Percentiles rank a stretch among this genome's conserved stretches.
These are phyloP conservation scores for Rhizopogon salebrosus DNA, from an alignment of 768 basidiomycete species.

Conservation along the genomic window DNA sequence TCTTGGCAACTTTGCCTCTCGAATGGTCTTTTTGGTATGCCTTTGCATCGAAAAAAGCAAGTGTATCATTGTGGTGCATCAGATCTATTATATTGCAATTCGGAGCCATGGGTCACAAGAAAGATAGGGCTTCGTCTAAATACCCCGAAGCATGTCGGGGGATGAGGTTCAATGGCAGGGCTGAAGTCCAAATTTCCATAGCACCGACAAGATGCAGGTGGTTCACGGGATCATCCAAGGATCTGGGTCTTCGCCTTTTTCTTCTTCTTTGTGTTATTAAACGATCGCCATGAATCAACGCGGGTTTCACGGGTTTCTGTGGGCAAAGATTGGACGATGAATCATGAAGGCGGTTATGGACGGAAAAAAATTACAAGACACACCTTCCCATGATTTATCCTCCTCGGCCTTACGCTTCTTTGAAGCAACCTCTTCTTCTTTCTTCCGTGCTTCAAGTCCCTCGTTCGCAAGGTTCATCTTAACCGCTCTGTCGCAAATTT, in stretches of 20 bases:
- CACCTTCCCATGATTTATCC: slow-evolving; percentile 88
- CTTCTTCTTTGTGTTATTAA: slow-evolving; percentile 73
- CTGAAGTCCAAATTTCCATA: neutral
- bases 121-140: neutral
- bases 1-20: neutral
- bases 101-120: neutral
- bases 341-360: neutral
- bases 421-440: slow-evolving; percentile 75
- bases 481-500: slow-evolving; percentile 52
- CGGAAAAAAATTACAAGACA: slow-evolving; percentile 5
- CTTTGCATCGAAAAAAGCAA: neutral
- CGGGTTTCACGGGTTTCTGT: slow-evolving; percentile 55
- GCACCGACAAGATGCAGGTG: neutral
- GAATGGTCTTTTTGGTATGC: too few species aligned
- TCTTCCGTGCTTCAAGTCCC: slow-evolving; percentile 88
- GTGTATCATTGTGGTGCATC: neutral
- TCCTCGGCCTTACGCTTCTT: slow-evolving; percentile 88
- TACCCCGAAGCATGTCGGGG: neutral
- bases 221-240: slow-evolving; percentile 46
- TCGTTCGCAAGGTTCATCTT: slow-evolving; percentile 92
- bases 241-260: slow-evolving; percentile 67
- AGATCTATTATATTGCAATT: neutral
- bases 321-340: neutral
- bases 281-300: slow-evolving; percentile 80
- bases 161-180: neutral